Evolutionary conservation across 2,329 filamentous ascomycete genomes (phyloP), one percentile per base, ranked within the genome.

Genomic region (Cryphonectria radicalis): DNA sequence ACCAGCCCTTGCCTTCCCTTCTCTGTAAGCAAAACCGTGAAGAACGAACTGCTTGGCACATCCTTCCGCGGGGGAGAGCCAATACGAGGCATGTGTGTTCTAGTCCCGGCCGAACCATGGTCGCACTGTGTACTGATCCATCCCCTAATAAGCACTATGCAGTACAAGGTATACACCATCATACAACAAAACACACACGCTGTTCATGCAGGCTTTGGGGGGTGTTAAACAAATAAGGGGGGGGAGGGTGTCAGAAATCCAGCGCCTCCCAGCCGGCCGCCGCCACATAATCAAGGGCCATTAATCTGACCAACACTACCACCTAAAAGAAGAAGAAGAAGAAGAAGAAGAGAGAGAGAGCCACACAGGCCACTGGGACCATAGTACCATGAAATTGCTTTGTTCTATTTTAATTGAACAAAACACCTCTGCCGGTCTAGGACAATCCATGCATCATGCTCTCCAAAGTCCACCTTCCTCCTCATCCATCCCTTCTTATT

Each of bases 1-100:
- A 59, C 55, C 55, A 32, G 1, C 2, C 7, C 28, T 32, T 57
- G 13, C 3, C 53, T 17, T 50, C 43, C 43, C 19, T 50, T 22
- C 43, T 8, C 37, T 40, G 37, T 40, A 19, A 19, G 4, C 43
- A 50, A 17, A 50, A 8, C 5, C 19, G 7, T 50, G 43, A 50
- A 22, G 43, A 22, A 50, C 43, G 14, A 50, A 7, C 53, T 57
- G n/a, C 25, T 59, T 17, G 25, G 25, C 55, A 25, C 55, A 59
- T 40, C 59, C 32, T 40, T 35, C 59, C 19, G 59, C 22, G 25
- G 19, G 37, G 37, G 13, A 11, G 35, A 40, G 59, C 59, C 59
- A 62, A 62, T 62, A 62, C 59, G 59, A 62, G 59, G 59, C 35
- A 62, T 62, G 59, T 62, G 59, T 62, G 59, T 11, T 19, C 35